Base-by-base conservation (phyloP, 2,329 filamentous ascomycete genomes). In the Polychaeton citri region DNA sequence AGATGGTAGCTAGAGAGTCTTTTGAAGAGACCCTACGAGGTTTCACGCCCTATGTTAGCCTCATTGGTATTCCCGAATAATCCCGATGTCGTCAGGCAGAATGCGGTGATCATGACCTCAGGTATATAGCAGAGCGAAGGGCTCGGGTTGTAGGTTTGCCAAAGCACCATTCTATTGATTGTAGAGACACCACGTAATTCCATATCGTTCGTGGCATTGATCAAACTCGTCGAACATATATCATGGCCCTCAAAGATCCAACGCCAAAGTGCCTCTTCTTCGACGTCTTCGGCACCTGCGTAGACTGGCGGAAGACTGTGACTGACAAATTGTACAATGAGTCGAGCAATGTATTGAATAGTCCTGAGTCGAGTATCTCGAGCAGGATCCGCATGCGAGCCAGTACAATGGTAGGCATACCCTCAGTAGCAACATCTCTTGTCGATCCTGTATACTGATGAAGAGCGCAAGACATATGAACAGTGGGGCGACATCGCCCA, bases 251-350 rank as follows among this genome's bases (percentile, higher is more conserved):
- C 19, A 19, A 39, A 4, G 37, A 47, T 32, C 49, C 54, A 6
- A 60, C 60, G 43, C 74, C 74, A 4, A 51, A 43, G 45, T 79
- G 72, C 6, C 63, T 86, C 21, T 67, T 77, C 36, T 85, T 84
- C 51, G 81, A 86, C 59, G 72, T 85, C 48, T 86, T 87, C 56
- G 81, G 81, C 45, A 90, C 84, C 1, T 74, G 79, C 43, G 82
- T 90, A 32, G 71, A 88, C 63, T 88, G 82, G 81, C 77, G 81
- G 38, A 65, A 64, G 26, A 74, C 75, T 2, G 73, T 90, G 15
- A 72, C 68, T 10, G 60, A 66, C 6, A 71, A 73, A 36, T 68
- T 90, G 33, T 54, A 60, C 17, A 51, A 63, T 8, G 65, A 66
- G 26, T 69, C 73, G 10, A 55, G 57, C 40, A 46, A 48, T 2